Conservation (phyloP, 2,329 filamentous ascomycete genomes). For the Fusarium buxicola region DNA sequence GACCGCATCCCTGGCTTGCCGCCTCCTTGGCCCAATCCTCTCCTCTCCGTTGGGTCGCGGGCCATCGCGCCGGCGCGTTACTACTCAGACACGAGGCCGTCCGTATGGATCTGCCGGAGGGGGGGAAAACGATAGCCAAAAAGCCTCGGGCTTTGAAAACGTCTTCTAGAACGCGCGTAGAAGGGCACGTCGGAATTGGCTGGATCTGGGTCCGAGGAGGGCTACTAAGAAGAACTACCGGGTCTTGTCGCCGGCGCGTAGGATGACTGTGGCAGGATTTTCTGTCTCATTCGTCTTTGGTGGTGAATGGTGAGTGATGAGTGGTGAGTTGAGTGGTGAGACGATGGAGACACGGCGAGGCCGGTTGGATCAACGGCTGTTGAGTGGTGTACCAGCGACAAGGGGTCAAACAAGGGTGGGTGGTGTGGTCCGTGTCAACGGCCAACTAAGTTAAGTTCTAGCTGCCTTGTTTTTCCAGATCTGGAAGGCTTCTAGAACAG, state of each 20-base stretch:
- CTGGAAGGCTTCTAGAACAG: conserved; percentile 45
- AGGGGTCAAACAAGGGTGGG: conserved; percentile 28
- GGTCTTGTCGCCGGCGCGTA: conserved; percentile 17
- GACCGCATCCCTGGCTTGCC: conserved; percentile 23
- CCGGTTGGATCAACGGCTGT: conserved; percentile 37
- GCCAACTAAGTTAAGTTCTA: no score
- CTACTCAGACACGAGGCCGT: neutral
- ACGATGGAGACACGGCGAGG: conserved; percentile 47
- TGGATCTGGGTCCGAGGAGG: conserved; percentile 16
- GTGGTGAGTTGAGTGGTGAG: conserved; percentile 33
- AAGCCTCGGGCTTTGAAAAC: conserved; percentile 27
- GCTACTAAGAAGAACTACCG: conserved; percentile 16
- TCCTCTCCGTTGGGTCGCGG: conserved; percentile 25
- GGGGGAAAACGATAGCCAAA: conserved; percentile 31
- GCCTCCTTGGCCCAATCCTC: conserved; percentile 12
- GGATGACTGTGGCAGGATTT: conserved; percentile 31
- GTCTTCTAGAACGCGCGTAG: conserved; percentile 29
- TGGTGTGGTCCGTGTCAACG: conserved; percentile 34
- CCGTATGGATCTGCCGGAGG: conserved; percentile 18
- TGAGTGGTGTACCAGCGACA: conserved; percentile 35
- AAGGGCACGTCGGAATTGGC: conserved; percentile 23
- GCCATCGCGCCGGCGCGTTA: conserved; percentile 20
- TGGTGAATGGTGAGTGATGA: neutral
- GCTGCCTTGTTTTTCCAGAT: conserved; percentile 12
- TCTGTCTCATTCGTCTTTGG: conserved; percentile 7